Evolutionary conservation across 1,284 basidiomycete genomes (phyloP), one percentile per base, ranked within the genome.

Genomic region (Cryptococcus sp.): DNA sequence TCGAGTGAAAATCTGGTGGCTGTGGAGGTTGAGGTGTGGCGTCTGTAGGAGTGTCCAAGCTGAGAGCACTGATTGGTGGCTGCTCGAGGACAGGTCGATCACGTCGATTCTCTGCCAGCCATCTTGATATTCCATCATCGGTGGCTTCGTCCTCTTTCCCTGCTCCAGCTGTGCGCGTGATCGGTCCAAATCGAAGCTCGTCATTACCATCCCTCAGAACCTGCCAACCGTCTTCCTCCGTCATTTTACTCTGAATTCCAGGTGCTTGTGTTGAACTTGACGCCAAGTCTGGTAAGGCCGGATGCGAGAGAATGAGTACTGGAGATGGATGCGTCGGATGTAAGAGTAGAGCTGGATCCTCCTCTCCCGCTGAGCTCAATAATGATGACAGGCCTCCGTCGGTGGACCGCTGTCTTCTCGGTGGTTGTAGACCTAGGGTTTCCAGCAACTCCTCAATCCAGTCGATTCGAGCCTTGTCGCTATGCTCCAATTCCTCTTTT

Each of bases 131-230:
- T 3, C 56, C 57, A 6, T 53, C 59, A 19, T 58, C 57, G 34
- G 50, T 54, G 2, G 50, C n/a, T 39, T 43, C 23, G 11, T 29
- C 22, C 17, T 10, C 37, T 3, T 37, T 38, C 70, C 61, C 3
- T 15, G 57, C 26, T 20, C 63, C 23, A 22, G 56, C n/a, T 34
- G 29, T 34, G 29, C 29, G 29, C 46, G 59, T 47, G 78, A 74
- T 19, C 71, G 66, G 50, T 83, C 82, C 62, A 89, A 87, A 66
- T 40, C 81, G 77, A 70, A 95, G 87, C 8, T 82, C 85, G 72
- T 95, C 90, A 61, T 85, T 83, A 2, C 78, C 76, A 65, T 89
- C 89, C 60, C 83, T 76, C 56, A 87, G 77, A 17, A 64, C 50
- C 37, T 54, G 44, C 57, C 22, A 80, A 15, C 66, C 73, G 19